These are phyloP conservation scores for Mangifera indica DNA, from an alignment of 345 rosid genomes.

Conservation along the genomic window DNA sequence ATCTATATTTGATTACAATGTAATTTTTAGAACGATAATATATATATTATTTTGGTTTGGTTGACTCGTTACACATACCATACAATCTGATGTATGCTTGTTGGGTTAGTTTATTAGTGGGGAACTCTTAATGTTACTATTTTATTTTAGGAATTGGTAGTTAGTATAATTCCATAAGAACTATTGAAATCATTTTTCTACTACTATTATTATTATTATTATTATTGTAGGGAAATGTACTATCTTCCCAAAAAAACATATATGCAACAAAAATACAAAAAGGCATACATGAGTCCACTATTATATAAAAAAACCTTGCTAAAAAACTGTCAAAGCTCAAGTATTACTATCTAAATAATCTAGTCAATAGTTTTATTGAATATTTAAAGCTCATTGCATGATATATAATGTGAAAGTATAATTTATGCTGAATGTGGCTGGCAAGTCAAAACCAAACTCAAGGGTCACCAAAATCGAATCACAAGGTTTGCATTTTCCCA, in stretches of 20 bases:
- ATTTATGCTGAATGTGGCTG: not conserved
- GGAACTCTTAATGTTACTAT: too few species aligned
- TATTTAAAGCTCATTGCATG: not conserved
- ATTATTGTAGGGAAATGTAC: too few species aligned
- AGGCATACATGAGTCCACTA: not conserved
- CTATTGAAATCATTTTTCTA: too few species aligned
- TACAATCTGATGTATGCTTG: not conserved
- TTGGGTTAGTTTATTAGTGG: too few species aligned
- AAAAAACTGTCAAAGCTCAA: not conserved
- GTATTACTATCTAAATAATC: not conserved
- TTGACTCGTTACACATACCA: too few species aligned
- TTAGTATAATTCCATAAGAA: too few species aligned
- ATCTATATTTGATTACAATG: not conserved
- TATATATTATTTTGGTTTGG: not conserved
- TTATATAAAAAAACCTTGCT: too few species aligned
- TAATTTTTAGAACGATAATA: too few species aligned
- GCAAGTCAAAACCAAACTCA: conserved; percentile 73
- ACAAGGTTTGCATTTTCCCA: conserved; percentile 85
- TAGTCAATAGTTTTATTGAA: not conserved
- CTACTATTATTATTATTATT: too few species aligned
- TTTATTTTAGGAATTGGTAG: too few species aligned
- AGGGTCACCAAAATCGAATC: conserved; percentile 77
- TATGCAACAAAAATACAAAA: too few species aligned
- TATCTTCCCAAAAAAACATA: not conserved
- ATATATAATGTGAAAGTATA: conserved; percentile 3